phyloP scores from a whole-genome alignment of 352 stramenopile genomes.

The Pythium brachiatum region DNA sequence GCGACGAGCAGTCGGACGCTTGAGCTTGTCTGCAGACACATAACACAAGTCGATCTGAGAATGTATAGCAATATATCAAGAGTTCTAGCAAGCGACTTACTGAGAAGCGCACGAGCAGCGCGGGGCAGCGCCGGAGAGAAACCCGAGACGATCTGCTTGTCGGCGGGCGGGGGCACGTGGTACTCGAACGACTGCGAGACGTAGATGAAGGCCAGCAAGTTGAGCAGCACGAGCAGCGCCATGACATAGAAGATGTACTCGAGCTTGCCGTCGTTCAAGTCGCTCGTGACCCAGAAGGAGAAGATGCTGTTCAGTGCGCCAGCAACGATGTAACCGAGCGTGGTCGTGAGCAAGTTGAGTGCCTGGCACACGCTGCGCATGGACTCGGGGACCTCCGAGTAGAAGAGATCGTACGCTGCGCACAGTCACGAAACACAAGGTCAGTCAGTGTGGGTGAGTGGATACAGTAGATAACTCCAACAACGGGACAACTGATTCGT shows the following conservation, averaged over 20 bases:
- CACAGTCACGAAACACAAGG: background rate
- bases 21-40: conserved; percentile 23
- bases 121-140: conserved; percentile 31
- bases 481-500: too few relatives aligned
- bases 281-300: conserved; percentile 87
- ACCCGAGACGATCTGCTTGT: conserved; percentile 35
- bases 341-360: conserved; percentile 89
- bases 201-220: conserved; percentile 60
- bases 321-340: conserved; percentile 83
- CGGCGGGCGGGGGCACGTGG: conserved; percentile 27
- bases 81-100: conserved; percentile 4
- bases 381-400: conserved; percentile 87
- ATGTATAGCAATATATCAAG: conserved; percentile 1
- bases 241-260: conserved; percentile 90
- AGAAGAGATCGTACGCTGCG: conserved; percentile 89
- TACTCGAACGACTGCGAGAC: conserved; percentile 87
- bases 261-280: conserved; percentile 89
- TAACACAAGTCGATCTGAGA: background rate
- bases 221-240: conserved; percentile 66
- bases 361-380: conserved; percentile 91
- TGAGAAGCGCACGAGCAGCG: conserved; percentile 22
- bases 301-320: conserved; percentile 86
- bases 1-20: conserved; percentile 15
- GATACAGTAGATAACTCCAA: background rate
- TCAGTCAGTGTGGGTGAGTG: background rate